Percentiles rank a stretch among this genome's conserved stretches.
phyloP scores from a whole-genome alignment of 129 eudicot genomes.

The Apium graveolens region DNA sequence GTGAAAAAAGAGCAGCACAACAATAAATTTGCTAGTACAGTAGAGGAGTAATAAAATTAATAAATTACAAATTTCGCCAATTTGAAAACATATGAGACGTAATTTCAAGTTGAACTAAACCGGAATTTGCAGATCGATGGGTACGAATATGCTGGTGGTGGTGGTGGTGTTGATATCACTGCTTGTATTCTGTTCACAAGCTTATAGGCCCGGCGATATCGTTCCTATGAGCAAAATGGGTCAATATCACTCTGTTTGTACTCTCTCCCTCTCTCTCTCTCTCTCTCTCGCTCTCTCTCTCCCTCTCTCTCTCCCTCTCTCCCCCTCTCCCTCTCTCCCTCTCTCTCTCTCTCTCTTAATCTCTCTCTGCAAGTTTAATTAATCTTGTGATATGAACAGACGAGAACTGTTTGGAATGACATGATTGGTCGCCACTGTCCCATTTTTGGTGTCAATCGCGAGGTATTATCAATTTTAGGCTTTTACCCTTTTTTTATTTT shows the following conservation, averaged over 20 bases:
- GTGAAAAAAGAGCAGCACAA: no score
- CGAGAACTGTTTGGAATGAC: constrained; percentile 94
- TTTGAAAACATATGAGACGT: background rate
- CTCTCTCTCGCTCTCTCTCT: background rate
- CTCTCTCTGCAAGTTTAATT: background rate
- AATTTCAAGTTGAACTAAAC: background rate
- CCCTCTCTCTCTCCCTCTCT: no score
- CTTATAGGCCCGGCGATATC: constrained; percentile 90
- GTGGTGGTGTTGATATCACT: constrained; percentile 13
- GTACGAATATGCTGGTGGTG: background rate
- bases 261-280: constrained; percentile 7
- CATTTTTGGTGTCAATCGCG: constrained; percentile 91
- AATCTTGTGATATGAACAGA: constrained; percentile 32
- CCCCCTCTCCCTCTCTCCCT: no score
- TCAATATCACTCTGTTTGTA: constrained; percentile 78
- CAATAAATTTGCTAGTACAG: no score
- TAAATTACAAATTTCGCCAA: no score
- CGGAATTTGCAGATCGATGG: background rate
- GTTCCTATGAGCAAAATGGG: constrained; percentile 97
- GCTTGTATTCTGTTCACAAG: constrained; percentile 27
- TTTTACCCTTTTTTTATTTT: background rate
- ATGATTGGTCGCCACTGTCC: constrained; percentile 98
- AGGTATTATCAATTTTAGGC: constrained; percentile 30
- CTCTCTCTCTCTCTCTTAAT: no score
- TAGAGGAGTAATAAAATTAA: no score